Evolutionary conservation across 2,329 filamentous ascomycete genomes (phyloP), one percentile per base, ranked within the genome.

Genomic region (Chrysosphaeria jannelii): DNA sequence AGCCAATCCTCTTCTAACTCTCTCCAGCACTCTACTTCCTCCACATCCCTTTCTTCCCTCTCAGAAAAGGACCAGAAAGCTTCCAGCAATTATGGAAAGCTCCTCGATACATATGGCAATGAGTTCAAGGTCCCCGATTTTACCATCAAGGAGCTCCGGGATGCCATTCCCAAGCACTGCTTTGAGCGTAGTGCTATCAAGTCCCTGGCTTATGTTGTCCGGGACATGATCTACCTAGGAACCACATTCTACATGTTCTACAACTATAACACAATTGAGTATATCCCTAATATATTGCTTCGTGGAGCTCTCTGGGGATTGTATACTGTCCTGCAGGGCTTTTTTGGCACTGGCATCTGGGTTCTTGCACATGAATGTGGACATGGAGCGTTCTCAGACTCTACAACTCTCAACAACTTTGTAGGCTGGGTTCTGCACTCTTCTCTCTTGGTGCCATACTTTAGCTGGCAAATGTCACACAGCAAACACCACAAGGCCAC

Each of bases 401-500:
- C 74, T 38, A 81, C 74, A 52, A 51, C 63, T 8, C 48, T 91
- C 42, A 93, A 93, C 52, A 78, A 93, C 47, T 62, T 69, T 12
- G 76, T 85, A 25, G 81, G 81, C 37, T 91, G 75, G 72, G 46
- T 90, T 41, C 62, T 75, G 36, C 81, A 93, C 53, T 90, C 79
- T 18, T 46, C 64, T 21, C 63, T 91, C 19, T 56, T 91, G 7
- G 34, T 97, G 23, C 85, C 85, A 12, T 97, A 93, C 54, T 97
- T 91, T 54, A 89, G 76, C 42, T 97, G 85, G 85, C 89, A 97
- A 53, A 79, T 93, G 48, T 90, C 78, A 34, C 85, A 97, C 53
- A 72, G 76, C 53, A 90, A 90, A 64, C 85, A 97, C 56, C 85
- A 97, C 71, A 93, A 93, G 61, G 78, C 79, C 32, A 97, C 85